phyloP scores from a whole-genome alignment of 2,329 filamentous ascomycete species.

The Fusarium armeniacum region DNA sequence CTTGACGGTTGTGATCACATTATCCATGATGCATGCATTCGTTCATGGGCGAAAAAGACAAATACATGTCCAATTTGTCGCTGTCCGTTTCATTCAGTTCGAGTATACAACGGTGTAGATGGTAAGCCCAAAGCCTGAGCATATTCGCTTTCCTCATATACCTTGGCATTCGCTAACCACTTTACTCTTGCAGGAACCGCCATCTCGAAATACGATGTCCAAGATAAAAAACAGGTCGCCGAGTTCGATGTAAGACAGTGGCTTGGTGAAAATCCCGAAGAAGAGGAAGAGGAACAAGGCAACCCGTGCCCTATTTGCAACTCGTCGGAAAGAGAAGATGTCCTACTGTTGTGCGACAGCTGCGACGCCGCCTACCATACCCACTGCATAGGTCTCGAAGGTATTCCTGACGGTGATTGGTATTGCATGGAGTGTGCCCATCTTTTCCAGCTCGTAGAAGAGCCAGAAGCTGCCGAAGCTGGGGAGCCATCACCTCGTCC shows the following conservation, averaged over 20 bases:
- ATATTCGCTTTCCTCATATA: constrained; percentile 20
- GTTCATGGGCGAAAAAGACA: constrained; percentile 94
- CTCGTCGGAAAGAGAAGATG: constrained; percentile 82
- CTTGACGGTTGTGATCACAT: constrained; percentile 88
- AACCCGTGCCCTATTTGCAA: constrained; percentile 88
- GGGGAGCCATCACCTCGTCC: constrained; percentile 53
- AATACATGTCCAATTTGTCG: constrained; percentile 99
- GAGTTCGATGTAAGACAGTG: constrained; percentile 85
- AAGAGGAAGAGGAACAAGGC: constrained; percentile 77
- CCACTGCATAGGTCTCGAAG: constrained; percentile 87
- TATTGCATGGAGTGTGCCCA: constrained; percentile 88
- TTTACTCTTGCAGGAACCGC: constrained; percentile 62
- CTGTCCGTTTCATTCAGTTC: constrained; percentile 89
- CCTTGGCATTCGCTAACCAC: constrained; percentile 40
- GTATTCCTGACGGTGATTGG: constrained; percentile 83
- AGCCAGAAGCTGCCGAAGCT: constrained; percentile 54
- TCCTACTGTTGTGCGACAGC: constrained; percentile 89
- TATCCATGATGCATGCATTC: constrained; percentile 91
- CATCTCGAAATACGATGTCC: constrained; percentile 73
- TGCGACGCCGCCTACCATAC: constrained; percentile 93
- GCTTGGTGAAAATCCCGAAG: constrained; percentile 79
- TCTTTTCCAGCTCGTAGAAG: constrained; percentile 57
- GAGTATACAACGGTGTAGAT: constrained; percentile 83
- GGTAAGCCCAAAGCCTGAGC: constrained; percentile 68
- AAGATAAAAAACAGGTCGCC: constrained; percentile 89